Percentiles rank a stretch among this genome's conserved stretches.
These are phyloP conservation scores for Diutina sp. DNA, from an alignment of 1,139 yeast genomes.

Conservation along the genomic window DNA sequence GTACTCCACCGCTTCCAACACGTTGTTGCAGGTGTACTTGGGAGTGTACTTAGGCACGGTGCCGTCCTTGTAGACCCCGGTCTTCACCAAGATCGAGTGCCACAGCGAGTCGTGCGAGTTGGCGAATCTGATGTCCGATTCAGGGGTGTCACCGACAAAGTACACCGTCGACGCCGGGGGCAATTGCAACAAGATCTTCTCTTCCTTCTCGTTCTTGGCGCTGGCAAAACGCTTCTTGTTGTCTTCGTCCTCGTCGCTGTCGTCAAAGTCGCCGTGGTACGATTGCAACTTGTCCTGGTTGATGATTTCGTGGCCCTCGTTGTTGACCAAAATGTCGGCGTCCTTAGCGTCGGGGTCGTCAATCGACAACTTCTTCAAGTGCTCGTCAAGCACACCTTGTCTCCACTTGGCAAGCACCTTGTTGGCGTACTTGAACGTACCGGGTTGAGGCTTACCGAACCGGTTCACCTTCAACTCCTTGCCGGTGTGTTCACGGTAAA, in stretches of 20 bases:
- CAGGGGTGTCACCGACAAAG: slow-evolving; percentile 90
- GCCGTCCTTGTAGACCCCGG: slow-evolving; percentile 78
- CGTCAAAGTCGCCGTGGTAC: slow-evolving; percentile 17
- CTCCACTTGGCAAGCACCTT: slow-evolving; percentile 69
- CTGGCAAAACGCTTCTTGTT: slow-evolving; percentile 14
- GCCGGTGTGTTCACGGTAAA: slow-evolving; percentile 72
- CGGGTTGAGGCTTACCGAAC: slow-evolving; percentile 79
- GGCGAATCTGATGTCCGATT: slow-evolving; percentile 78
- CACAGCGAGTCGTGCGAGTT: slow-evolving; percentile 76
- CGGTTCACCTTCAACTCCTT: slow-evolving; percentile 62
- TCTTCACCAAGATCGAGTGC: slow-evolving; percentile 74
- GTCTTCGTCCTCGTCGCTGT: slow-evolving; percentile 19
- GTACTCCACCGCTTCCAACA: slow-evolving; percentile 68
- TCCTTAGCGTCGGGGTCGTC: slow-evolving; percentile 33
- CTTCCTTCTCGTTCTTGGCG: slow-evolving; percentile 18
- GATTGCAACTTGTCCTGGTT: slow-evolving; percentile 31
- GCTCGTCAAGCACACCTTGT: slow-evolving; percentile 62
- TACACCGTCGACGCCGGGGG: slow-evolving; percentile 81
- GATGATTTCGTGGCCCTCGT: slow-evolving; percentile 35
- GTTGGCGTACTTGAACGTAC: slow-evolving; percentile 70
- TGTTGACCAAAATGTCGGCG: slow-evolving; percentile 35
- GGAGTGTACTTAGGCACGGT: slow-evolving; percentile 71
- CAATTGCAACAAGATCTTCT: slow-evolving; percentile 38
- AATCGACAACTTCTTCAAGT: slow-evolving; percentile 41
- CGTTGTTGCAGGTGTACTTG: slow-evolving; percentile 58